phyloP scores from a whole-genome alignment of 1,139 yeast species.

The Geotrichum phurueaensis region DNA sequence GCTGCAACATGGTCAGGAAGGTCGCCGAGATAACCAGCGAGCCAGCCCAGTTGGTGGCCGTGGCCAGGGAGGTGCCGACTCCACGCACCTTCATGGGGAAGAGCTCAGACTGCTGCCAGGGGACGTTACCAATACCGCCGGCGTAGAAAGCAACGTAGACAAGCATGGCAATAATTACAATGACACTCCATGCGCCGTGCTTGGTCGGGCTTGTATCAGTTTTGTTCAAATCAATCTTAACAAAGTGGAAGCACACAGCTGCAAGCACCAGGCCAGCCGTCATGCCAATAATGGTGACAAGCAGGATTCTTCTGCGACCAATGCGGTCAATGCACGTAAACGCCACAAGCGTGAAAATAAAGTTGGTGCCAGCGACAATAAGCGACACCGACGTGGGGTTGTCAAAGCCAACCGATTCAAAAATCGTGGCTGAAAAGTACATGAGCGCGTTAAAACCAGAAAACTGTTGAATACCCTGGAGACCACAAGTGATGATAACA shows the following conservation, averaged over 20 bases:
- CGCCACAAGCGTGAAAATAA: constrained; percentile 59
- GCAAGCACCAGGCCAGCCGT: constrained; percentile 33
- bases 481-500: constrained; percentile 57
- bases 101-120: constrained; percentile 96
- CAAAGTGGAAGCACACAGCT: constrained; percentile 48
- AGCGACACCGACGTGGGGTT: constrained; percentile 62
- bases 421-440: constrained; percentile 67
- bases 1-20: constrained; percentile 86
- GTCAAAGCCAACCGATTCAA: constrained; percentile 51
- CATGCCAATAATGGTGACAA: constrained; percentile 47
- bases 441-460: constrained; percentile 74
- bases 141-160: constrained; percentile 85
- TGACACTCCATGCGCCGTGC: constrained; percentile 78
- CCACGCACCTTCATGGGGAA: constrained; percentile 93
- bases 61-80: constrained; percentile 82
- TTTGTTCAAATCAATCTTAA: constrained; percentile 45
- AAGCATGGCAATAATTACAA: constrained; percentile 79
- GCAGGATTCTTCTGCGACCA: constrained; percentile 57
- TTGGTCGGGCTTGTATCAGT: constrained; percentile 42
- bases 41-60: constrained; percentile 96
- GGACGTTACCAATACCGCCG: constrained; percentile 91
- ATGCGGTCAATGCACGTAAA: constrained; percentile 51
- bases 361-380: constrained; percentile 60
- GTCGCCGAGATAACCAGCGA: constrained; percentile 86
- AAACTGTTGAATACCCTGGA: constrained; percentile 68